Conservation (phyloP, 108 stramenopile species). For the Nitzschia sp. region DNA sequence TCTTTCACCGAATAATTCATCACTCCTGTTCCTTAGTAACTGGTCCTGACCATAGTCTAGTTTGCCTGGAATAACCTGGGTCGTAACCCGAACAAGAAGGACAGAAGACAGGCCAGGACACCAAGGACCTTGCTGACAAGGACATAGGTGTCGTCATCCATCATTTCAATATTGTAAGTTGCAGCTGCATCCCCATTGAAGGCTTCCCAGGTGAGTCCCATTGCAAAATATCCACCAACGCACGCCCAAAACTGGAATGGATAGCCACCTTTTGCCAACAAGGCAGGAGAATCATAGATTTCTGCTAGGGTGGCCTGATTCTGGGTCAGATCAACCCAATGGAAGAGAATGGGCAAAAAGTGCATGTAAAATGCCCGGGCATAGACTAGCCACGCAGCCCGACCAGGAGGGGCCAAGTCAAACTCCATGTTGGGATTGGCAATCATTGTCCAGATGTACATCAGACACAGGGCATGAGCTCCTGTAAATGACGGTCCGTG, state of each 20-base stretch:
- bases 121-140: slow-evolving; percentile 20
- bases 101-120: slow-evolving; percentile 11
- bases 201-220: slow-evolving; percentile 28
- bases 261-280: background rate
- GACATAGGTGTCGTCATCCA: slow-evolving; percentile 13
- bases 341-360: slow-evolving; percentile 9
- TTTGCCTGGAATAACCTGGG: background rate
- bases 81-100: background rate
- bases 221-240: slow-evolving; percentile 25
- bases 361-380: slow-evolving; percentile 22
- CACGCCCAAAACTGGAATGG: slow-evolving; percentile 23
- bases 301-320: slow-evolving; percentile 4
- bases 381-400: slow-evolving; percentile 19
- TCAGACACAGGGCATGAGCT: slow-evolving; percentile 13
- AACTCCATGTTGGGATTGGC: slow-evolving; percentile 32
- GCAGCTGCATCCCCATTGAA: slow-evolving; percentile 22
- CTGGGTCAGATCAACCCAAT: slow-evolving; percentile 10
- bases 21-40: background rate
- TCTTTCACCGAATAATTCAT: too few species aligned
- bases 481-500: slow-evolving; percentile 25
- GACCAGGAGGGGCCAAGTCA: slow-evolving; percentile 25
- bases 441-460: slow-evolving; percentile 29
- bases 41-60: background rate
- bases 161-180: slow-evolving; percentile 22
- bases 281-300: background rate